Evolutionary conservation across 2,329 filamentous ascomycete genomes (phyloP), one percentile per base, ranked within the genome.

Genomic region (Fusarium sp.): DNA sequence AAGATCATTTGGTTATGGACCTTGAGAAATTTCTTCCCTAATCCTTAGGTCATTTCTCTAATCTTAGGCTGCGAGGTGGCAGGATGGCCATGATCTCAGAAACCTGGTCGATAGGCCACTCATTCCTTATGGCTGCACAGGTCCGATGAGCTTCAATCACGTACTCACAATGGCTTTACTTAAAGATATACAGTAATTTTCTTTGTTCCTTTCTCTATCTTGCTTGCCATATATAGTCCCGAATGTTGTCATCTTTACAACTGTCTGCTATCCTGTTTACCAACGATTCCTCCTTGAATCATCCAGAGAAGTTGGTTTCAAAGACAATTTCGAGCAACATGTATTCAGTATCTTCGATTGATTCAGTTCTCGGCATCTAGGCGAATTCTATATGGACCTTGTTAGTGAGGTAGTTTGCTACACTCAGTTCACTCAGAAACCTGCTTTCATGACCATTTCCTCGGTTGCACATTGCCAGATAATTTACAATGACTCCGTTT

Each of bases 281-380:
- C 18, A 38, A 38, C 10, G 3, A 12, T 38, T 12, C 3, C 10
- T n/a, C 3, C 12, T 38, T n/a, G 6, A 4, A 38, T n/a, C 18
- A 38, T 7, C 0, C 10, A 12, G 18, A n/a, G 6, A 7, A 1
- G 18, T n/a, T n/a, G 18, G 11, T n/a, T 38, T 12, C 18, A n/a
- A n/a, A 6, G 10, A 10, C 0, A 0, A 11, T n/a, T 11, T 4
- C 9, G 5, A 10, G 9, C 3, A n/a, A 2, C 5, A 0, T 4
- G 18, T 38, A 11, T 38, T 7, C 10, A 1, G n/a, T 3, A n/a
- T n/a, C 6, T 1, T 11, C 34, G 2, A 18, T 2, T 18, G 18
- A 2, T 18, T 5, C 10, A 18, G 8, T 2, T 5, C 16, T 34
- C 18, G 2, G 32, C 6, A 18, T 10, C 16, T 10, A 14, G 30